Conservation (phyloP, 306 rosid genomes). For the Potentilla sterilis region DNA sequence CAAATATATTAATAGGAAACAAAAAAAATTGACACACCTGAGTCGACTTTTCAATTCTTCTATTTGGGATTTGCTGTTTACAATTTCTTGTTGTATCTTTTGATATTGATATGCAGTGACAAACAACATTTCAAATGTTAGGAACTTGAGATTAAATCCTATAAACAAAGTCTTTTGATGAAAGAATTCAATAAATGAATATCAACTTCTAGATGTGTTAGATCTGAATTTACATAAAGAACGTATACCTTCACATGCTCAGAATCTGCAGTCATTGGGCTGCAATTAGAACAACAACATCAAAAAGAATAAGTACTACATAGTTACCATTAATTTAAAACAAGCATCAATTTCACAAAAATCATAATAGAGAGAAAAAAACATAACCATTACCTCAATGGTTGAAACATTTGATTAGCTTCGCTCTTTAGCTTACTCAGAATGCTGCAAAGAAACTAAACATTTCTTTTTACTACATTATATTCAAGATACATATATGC, state of each 20-base stretch:
- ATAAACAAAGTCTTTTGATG: not conserved
- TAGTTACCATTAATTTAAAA: not conserved
- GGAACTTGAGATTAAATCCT: too few relatives aligned
- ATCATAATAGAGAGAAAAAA: not conserved
- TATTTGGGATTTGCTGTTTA: constrained; percentile 37
- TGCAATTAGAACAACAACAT: constrained; percentile 16
- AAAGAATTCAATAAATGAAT: not conserved
- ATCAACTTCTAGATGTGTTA: not conserved
- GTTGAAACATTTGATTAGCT: constrained; percentile 30
- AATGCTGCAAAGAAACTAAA: constrained; percentile 40
- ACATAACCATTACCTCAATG: constrained; percentile 32
- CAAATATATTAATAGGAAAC: not conserved
- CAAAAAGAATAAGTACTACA: not conserved
- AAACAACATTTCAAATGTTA: not conserved
- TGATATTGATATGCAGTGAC: constrained; percentile 14
- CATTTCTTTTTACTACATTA: not conserved
- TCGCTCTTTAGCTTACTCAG: constrained; percentile 40
- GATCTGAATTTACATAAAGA: not conserved
- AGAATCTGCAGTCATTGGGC: constrained; percentile 33
- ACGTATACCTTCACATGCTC: constrained; percentile 51
- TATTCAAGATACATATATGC: not conserved
- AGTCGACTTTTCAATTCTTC: constrained; percentile 49
- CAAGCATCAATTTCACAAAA: not conserved
- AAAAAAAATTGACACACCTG: constrained; percentile 24
- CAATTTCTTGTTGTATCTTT: constrained; percentile 49